Base-by-base conservation (phyloP, 257 asterid species). In the Fraxinus cuspidata region DNA sequence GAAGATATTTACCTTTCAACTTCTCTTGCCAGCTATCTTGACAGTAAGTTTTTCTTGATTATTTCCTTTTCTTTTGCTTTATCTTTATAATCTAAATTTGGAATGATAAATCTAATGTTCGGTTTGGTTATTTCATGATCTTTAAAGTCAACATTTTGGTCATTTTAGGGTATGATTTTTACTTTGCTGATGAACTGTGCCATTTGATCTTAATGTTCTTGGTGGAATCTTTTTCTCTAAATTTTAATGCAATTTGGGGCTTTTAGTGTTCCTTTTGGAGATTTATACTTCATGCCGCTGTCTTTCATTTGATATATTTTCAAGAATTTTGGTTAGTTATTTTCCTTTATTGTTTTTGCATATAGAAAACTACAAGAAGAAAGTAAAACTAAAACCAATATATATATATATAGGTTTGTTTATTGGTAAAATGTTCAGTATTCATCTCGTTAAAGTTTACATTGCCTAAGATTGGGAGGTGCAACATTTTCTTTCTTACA, bases 21-120 rank as follows among this genome's bases (percentile, higher is more conserved):
- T 72, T 93, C 99, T 83, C 98, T 95, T 79, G 99, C 98, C 35
- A 93, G 94, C 86, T 95, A 95, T 85, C 99, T 93, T 75, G 99
- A 95, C 86, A 95, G 99, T 95, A 85, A 84, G 96, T 73, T 71
- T 44, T 32, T 80, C 42, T 78, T 44, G 47, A 12, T 79, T 32
- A 34, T 28, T 67, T 77, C 42, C 3, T 7, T 72, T n/a, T 31
- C 18, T 58, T 29, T 58, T 0, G 12, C 8, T 47, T 71, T 38
- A 1, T 1, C 56, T 15, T 47, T 15, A 47, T 47, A 3, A 44
- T 44, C n/a, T 44, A 44, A 40, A 15, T 15, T 47, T 47, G n/a
- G 56, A 47, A 16, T 16, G 56, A 47, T 47, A 47, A 47, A 47
- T 47, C 56, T 47, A 47, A 47, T 47, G 56, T 47, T 15, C 56